Conservation (phyloP, 2,329 filamentous ascomycete species). For the Cladophialophora immunda region DNA sequence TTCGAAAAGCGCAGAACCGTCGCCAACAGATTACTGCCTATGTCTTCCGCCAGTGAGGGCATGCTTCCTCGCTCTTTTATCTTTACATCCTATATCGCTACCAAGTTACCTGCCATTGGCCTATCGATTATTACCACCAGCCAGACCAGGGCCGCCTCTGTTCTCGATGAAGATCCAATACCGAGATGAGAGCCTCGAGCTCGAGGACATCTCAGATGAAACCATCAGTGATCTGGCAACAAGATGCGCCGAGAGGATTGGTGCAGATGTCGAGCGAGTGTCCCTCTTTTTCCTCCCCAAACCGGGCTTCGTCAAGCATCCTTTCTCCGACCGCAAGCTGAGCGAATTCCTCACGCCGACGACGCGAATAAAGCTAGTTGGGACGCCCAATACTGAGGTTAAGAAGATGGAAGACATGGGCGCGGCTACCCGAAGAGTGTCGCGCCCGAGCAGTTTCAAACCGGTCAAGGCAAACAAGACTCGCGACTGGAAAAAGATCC, state of each 20-base stretch:
- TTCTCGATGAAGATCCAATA: constrained; percentile 61
- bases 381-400: constrained; percentile 53
- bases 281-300: constrained; percentile 58
- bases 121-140: neutral
- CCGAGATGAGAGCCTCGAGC: constrained; percentile 60
- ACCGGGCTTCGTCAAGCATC: constrained; percentile 56
- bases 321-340: constrained; percentile 51
- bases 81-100: neutral
- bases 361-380: constrained; percentile 58
- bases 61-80: neutral
- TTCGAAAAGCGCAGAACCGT: constrained; percentile 16
- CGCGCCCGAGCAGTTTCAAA: constrained; percentile 43
- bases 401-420: constrained; percentile 51
- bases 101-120: neutral
- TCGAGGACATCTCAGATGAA: constrained; percentile 59
- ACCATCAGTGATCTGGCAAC: constrained; percentile 58
- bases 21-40: neutral
- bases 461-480: constrained; percentile 37
- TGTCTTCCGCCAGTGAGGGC: neutral
- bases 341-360: constrained; percentile 48
- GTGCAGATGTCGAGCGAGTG: constrained; percentile 53
- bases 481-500: constrained; percentile 45
- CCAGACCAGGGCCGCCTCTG: neutral
- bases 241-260: constrained; percentile 46
- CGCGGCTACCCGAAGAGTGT: constrained; percentile 43